phyloP scores from a whole-genome alignment of 2,329 filamentous ascomycete species.

The Claviceps cyperi region DNA sequence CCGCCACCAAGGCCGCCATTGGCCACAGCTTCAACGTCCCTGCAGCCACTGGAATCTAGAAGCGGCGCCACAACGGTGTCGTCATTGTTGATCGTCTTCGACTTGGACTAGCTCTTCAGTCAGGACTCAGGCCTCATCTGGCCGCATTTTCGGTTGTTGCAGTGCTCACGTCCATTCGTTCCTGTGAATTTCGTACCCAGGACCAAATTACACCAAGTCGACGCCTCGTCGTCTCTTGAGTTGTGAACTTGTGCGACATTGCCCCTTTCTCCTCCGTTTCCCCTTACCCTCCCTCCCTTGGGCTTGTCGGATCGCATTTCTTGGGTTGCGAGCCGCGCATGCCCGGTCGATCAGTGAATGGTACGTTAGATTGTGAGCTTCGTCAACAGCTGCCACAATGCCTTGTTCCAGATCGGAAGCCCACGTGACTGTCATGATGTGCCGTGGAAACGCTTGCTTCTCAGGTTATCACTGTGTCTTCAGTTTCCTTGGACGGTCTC shows the following conservation, averaged over 20 bases:
- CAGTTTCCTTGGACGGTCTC: too few relatives aligned
- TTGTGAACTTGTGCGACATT: neutral
- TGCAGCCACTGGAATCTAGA: too few relatives aligned
- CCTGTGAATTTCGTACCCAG: neutral
- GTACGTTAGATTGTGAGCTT: neutral
- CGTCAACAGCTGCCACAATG: neutral
- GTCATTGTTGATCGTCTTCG: too few relatives aligned
- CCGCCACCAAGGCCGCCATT: too few relatives aligned
- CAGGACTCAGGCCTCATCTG: too few relatives aligned
- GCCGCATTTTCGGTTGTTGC: too few relatives aligned
- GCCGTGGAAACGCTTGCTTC: neutral
- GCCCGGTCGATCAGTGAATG: neutral
- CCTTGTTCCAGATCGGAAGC: neutral
- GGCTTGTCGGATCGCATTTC: neutral
- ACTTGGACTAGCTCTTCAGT: too few relatives aligned
- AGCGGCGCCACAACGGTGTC: too few relatives aligned
- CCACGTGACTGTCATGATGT: neutral
- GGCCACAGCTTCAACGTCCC: too few relatives aligned
- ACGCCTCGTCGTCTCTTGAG: neutral
- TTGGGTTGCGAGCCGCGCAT: neutral
- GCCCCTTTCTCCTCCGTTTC: neutral
- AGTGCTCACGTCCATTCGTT: too few relatives aligned
- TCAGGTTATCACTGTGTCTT: too few relatives aligned
- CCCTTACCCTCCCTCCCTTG: neutral
- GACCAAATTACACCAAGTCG: neutral